Base-by-base conservation (phyloP, 1,284 basidiomycete genomes). In the Sanghuangporus sanghuang region DNA sequence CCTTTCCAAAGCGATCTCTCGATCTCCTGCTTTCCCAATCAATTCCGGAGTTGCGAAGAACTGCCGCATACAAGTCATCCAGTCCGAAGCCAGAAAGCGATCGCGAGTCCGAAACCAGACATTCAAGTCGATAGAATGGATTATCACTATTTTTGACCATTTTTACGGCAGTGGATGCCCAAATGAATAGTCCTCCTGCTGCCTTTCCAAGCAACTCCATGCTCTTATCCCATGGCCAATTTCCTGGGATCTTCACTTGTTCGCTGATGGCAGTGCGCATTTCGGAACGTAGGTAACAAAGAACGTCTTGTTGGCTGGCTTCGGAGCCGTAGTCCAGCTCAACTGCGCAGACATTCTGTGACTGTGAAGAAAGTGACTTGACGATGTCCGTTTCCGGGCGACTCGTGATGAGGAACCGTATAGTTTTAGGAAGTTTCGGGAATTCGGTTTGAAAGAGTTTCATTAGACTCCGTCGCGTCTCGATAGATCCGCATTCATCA, bases 391-490 rank as follows among this genome's bases (percentile, higher is more conserved):
- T 6, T 14, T 61, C 48, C 48, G 16, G n/a, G 18, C 49, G n/a
- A 46, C 49, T 53, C 6, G 59, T 61, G 21, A 61, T 61, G 6
- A 61, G 49, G 40, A 61, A 54, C 12, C 59, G 59, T 21, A 61
- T 54, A 21, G 23, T 54, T 6, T 27, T 23, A 3, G 59, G 59
- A 18, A 61, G 59, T 21, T 61, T 66, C 1, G 46, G 16, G 48
- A 66, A 68, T 61, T 71, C 73, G 6, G 67, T 66, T 0, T 64
- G 67, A 16, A 75, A 53, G 8, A 72, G 48, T n/a, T 44, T 58
- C 27, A 77, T 59, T 9, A 75, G 68, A 21, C 74, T 73, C n/a
- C 69, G 65, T 23, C 75, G 72, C 6, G 67, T 60, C 14, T 46
- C 14, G 1, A 69, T n/a, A 38, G 59, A 42, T 11, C 61, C 61